Evolutionary conservation across 2,329 filamentous ascomycete genomes (phyloP), one percentile per base, ranked within the genome.

Genomic region (Colletotrichum melonis): DNA sequence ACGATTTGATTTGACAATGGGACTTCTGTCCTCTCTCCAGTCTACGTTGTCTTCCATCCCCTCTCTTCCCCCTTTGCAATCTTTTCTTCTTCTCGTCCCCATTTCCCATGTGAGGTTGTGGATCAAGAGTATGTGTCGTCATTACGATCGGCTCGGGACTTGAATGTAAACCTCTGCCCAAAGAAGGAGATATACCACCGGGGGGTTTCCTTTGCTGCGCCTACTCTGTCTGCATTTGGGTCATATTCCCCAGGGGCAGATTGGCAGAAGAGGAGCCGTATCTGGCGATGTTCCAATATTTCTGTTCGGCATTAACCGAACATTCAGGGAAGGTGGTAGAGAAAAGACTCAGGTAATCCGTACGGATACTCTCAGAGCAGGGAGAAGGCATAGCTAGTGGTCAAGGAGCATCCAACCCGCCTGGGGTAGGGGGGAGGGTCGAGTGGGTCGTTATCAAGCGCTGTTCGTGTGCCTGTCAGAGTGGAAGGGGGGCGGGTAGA

Each of bases 91-190:
- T 6, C 52, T n/a, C 52, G 26, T 54, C 16, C 52, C 30, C 32
- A 35, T 54, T 19, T 65, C 5, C 16, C 32, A 42, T 42, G 63
- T 56, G 49, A 64, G 62, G 46, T 63, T 63, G 49, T 42, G 56
- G 24, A 54, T n/a, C 16, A 22, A 9, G 19, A 24, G 26, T 19
- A n/a, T n/a, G 67, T 69, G 67, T 70, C 70, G 69, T 68, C 69
- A 73, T 73, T 73, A 28, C 70, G 70, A 73, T 73, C 70, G 70
- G 60, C 70, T 70, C 70, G 59, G 60, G 60, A 73, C 64, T 55
- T 66, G 38, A 55, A 55, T 30, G 59, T 54, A 26, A 60, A 65
- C 55, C 59, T 59, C 54, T 58, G 24, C 49, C 54, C 11, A 22
- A 42, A 60, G 32, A 22, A 32, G 56, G 68, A 42, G 52, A 7